Percentiles rank a stretch among this genome's conserved stretches.
phyloP scores from a whole-genome alignment of 805 yeast species.

The Candida xyloterini region DNA sequence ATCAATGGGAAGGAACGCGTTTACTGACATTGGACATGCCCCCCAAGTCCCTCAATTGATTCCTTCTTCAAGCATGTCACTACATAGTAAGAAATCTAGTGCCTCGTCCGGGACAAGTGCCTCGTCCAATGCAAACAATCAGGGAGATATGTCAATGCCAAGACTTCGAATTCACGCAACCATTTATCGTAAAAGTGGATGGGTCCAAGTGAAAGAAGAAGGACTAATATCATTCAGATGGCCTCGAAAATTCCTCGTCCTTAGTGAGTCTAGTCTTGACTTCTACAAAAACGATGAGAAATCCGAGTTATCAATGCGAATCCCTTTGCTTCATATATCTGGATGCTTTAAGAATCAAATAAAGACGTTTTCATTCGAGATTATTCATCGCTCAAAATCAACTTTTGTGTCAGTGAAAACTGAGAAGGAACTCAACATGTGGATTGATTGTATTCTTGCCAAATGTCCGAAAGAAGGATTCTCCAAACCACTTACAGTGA shows the following conservation, averaged over 20 bases:
- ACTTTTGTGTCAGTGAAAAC: conserved; percentile 72
- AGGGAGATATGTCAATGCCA: conserved; percentile 9
- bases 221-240: conserved; percentile 87
- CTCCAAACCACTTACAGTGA: conserved; percentile 90
- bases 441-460: conserved; percentile 86
- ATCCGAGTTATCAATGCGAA: conserved; percentile 47
- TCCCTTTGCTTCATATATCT: conserved; percentile 57
- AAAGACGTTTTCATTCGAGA: conserved; percentile 79
- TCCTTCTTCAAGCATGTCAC: conserved; percentile 13
- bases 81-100: conserved; percentile 35
- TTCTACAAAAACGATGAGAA: conserved; percentile 66
- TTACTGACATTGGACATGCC: conserved; percentile 25
- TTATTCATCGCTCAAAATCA: conserved; percentile 63
- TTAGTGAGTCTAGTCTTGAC: conserved; percentile 70
- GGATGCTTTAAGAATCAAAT: conserved; percentile 66
- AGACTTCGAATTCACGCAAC: conserved; percentile 31
- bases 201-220: conserved; percentile 92
- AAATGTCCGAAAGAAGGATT: conserved; percentile 68
- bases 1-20: conserved; percentile 17
- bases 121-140: conserved; percentile 14
- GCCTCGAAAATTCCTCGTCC: conserved; percentile 82
- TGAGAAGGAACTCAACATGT: conserved; percentile 75
- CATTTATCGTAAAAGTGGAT: conserved; percentile 55
- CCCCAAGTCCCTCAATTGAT: conserved; percentile 21
- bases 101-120: conserved; percentile 31